These are phyloP conservation scores for Ilex asprella DNA, from an alignment of 257 asterid species.

Conservation along the genomic window DNA sequence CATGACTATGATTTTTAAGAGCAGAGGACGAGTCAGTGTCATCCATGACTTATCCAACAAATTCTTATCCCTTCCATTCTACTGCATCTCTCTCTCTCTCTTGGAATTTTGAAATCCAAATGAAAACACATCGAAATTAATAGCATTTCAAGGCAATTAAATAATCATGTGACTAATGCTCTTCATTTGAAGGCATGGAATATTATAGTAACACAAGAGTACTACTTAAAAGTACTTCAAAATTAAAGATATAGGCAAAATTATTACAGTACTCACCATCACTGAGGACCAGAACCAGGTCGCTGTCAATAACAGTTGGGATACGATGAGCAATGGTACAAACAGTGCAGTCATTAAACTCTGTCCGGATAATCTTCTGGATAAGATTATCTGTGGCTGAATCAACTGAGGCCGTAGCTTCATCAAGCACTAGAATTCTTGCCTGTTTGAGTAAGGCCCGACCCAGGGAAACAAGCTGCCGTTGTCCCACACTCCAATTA, in stretches of 20 bases:
- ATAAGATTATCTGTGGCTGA: conserved; percentile 96
- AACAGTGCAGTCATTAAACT: conserved; percentile 82
- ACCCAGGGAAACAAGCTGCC: conserved; percentile 91
- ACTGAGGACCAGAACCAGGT: conserved; percentile 91
- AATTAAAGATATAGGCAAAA: neutral
- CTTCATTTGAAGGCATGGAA: neutral
- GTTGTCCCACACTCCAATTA: conserved; percentile 96
- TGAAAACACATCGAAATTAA: neutral
- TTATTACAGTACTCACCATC: conserved; percentile 47
- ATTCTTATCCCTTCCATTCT: neutral
- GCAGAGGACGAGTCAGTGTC: too few species aligned
- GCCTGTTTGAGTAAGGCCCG: conserved; percentile 94
- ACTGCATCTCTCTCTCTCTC: neutral
- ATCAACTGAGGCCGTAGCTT: conserved; percentile 97
- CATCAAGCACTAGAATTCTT: conserved; percentile 84
- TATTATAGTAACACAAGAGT: neutral
- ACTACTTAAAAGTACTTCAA: too few species aligned
- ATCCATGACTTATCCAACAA: too few species aligned
- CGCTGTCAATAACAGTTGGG: conserved; percentile 95
- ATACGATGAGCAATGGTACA: conserved; percentile 97
- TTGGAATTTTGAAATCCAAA: neutral
- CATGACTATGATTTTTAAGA: too few species aligned
- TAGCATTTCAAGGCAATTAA: neutral
- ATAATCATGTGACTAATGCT: neutral
- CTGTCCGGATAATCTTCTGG: conserved; percentile 88